These are phyloP conservation scores for Saccharomycopsis lassenensis DNA, from an alignment of 805 yeast species.

Conservation along the genomic window DNA sequence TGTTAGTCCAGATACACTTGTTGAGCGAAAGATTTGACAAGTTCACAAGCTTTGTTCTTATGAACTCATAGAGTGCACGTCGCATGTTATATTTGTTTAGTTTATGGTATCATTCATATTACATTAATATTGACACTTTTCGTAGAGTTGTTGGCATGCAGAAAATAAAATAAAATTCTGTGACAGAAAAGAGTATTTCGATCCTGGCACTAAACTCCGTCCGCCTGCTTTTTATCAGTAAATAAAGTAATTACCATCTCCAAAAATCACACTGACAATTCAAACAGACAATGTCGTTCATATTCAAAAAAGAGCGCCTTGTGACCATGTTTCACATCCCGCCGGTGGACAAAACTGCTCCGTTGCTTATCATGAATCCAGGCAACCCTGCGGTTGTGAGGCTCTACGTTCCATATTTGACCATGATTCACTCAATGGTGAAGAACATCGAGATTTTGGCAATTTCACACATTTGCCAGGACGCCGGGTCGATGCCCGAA, in stretches of 20 bases:
- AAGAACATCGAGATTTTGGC: too few relatives aligned
- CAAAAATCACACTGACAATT: too few relatives aligned
- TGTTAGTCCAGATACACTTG: slow-evolving; percentile 31
- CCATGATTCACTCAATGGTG: slow-evolving; percentile 32
- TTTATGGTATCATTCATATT: too few relatives aligned
- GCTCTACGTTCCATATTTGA: slow-evolving; percentile 48
- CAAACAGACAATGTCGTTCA: too few relatives aligned
- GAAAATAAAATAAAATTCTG: background rate
- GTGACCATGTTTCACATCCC: background rate
- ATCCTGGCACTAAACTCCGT: too few relatives aligned
- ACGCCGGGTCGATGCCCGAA: slow-evolving; percentile 16
- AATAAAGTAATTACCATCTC: too few relatives aligned
- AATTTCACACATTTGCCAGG: slow-evolving; percentile 54
- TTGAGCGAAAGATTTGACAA: slow-evolving; percentile 35
- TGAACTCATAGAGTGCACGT: background rate
- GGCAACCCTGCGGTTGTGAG: slow-evolving; percentile 72
- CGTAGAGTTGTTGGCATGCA: background rate
- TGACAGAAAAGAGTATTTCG: too few relatives aligned
- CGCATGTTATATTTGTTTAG: background rate
- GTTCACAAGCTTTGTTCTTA: slow-evolving; percentile 34
- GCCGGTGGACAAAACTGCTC: slow-evolving; percentile 17
- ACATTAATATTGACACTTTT: background rate
- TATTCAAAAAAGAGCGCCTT: too few relatives aligned
- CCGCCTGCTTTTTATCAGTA: too few relatives aligned
- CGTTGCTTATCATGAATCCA: slow-evolving; percentile 50